Evolutionary conservation across 2,329 filamentous ascomycete genomes (phyloP).

Genomic region (Ceratocystis huliohia): DNA sequence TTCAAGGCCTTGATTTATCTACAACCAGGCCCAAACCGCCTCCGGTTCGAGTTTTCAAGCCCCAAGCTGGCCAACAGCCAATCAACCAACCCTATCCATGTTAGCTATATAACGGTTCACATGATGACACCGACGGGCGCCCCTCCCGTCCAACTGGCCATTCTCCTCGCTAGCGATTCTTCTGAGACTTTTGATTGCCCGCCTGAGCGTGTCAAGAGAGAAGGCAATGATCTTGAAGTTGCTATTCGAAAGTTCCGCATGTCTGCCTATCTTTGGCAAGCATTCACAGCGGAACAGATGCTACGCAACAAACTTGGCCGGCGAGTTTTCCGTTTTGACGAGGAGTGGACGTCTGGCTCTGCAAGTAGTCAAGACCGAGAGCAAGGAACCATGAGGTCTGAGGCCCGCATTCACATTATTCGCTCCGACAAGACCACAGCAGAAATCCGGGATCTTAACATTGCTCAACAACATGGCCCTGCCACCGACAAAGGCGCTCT

Average conservation of each 20-base stretch:
- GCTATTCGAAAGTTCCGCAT: slow-evolving; percentile 86
- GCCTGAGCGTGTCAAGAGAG: slow-evolving; percentile 59
- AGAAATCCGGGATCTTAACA: slow-evolving; percentile 65
- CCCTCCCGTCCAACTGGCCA: slow-evolving; percentile 79
- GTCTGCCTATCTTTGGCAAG: slow-evolving; percentile 93
- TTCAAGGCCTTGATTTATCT: slow-evolving; percentile 89
- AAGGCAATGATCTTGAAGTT: slow-evolving; percentile 68
- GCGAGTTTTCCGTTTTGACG: slow-evolving; percentile 79
- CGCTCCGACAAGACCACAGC: slow-evolving; percentile 70
- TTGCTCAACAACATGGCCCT: slow-evolving; percentile 62
- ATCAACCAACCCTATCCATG: slow-evolving; percentile 57
- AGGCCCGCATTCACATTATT: slow-evolving; percentile 81
- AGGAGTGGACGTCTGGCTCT: slow-evolving; percentile 83
- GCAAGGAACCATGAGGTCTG: slow-evolving; percentile 65
- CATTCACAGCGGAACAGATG: slow-evolving; percentile 96
- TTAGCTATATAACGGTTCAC: slow-evolving; percentile 69
- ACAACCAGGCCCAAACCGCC: slow-evolving; percentile 75
- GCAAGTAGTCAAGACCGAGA: slow-evolving; percentile 62
- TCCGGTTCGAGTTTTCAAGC: slow-evolving; percentile 78
- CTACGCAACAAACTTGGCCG: slow-evolving; percentile 74
- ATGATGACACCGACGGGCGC: slow-evolving; percentile 68
- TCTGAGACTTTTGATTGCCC: slow-evolving; percentile 71
- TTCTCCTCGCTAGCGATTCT: slow-evolving; percentile 79
- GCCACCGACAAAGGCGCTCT: slow-evolving; percentile 60
- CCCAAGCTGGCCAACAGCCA: slow-evolving; percentile 63